Conservation (phyloP, 139 green algal genomes). For the Micromonas pusilla region DNA sequence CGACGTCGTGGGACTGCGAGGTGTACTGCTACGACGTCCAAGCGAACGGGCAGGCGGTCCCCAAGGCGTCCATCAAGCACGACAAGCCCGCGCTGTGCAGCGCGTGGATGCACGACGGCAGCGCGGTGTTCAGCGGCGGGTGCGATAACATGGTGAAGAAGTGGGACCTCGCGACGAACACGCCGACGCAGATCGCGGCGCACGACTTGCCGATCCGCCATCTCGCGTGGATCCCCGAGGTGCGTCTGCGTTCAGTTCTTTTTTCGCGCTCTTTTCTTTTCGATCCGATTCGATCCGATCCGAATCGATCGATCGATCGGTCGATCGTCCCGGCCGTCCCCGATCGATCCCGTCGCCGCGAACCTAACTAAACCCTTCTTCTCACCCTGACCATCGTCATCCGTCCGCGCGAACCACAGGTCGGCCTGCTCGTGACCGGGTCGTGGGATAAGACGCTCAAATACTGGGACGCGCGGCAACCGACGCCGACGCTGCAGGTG, state of each 20-base stretch:
- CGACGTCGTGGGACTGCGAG: slow-evolving; percentile 81
- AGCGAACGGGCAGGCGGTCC: slow-evolving; percentile 53
- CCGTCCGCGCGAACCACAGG: no score
- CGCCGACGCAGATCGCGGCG: slow-evolving; percentile 63
- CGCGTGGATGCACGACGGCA: slow-evolving; percentile 77
- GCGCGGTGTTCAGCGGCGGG: slow-evolving; percentile 63
- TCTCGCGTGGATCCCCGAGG: slow-evolving; percentile 56
- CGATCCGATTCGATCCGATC: no score
- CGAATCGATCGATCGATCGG: not conserved
- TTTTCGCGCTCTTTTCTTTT: no score
- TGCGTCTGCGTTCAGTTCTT: no score
- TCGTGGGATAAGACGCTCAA: slow-evolving; percentile 70
- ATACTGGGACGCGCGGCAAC: slow-evolving; percentile 62
- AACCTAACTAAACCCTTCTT: not conserved
- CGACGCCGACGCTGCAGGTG: slow-evolving; percentile 59
- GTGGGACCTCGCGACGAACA: slow-evolving; percentile 84
- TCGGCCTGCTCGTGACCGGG: slow-evolving; percentile 72
- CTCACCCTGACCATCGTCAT: not conserved
- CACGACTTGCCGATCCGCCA: slow-evolving; percentile 79
- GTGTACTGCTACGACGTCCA: slow-evolving; percentile 68
- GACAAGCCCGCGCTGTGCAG: slow-evolving; percentile 73
- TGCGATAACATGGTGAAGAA: slow-evolving; percentile 89
- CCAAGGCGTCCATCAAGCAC: slow-evolving; percentile 57
- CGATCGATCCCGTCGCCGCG: not conserved
- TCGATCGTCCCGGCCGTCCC: not conserved